phyloP scores from a whole-genome alignment of 202 grass and related monocot species.

The Zizania palustris region DNA sequence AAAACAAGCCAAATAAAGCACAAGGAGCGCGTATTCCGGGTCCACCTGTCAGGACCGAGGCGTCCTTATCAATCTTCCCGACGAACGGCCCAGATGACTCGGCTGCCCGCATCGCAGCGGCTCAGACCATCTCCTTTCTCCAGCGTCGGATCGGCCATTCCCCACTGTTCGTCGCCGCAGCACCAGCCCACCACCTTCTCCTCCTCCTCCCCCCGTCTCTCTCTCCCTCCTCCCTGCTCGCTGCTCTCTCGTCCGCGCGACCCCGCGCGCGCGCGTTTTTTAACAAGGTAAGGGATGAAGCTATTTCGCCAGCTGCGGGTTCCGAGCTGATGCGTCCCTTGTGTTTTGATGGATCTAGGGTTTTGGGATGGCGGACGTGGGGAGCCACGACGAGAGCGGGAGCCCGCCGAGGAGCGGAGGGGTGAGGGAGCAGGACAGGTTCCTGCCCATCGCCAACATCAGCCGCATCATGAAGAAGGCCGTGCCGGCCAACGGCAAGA shows the following conservation, averaged over 20 bases:
- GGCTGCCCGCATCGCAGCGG: constrained; percentile 55
- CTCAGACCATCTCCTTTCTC: constrained; percentile 58
- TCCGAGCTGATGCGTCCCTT: background rate
- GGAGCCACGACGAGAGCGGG: constrained; percentile 47
- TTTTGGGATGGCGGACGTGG: constrained; percentile 64
- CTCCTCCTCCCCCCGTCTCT: constrained; percentile 6
- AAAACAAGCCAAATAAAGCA: background rate
- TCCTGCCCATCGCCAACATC: constrained; percentile 94
- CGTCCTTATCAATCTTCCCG: background rate
- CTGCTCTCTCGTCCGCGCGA: constrained; percentile 34
- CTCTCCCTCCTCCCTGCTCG: constrained; percentile 15
- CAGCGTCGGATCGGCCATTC: constrained; percentile 79
- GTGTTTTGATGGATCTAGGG: constrained; percentile 62
- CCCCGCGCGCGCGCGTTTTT: constrained; percentile 37
- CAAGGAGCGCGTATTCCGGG: background rate
- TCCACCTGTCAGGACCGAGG: constrained; percentile 17
- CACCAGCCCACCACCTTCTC: constrained; percentile 53
- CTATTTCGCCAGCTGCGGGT: background rate
- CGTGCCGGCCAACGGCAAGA: constrained; percentile 90
- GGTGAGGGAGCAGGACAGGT: constrained; percentile 81
- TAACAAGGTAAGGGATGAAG: constrained; percentile 49
- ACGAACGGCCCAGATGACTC: constrained; percentile 77
- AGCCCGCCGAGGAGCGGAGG: constrained; percentile 54
- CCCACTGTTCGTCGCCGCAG: constrained; percentile 62
- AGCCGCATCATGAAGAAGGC: constrained; percentile 99